phyloP scores from a whole-genome alignment of 345 rosid genomes.

The Melastoma malabathricum region DNA sequence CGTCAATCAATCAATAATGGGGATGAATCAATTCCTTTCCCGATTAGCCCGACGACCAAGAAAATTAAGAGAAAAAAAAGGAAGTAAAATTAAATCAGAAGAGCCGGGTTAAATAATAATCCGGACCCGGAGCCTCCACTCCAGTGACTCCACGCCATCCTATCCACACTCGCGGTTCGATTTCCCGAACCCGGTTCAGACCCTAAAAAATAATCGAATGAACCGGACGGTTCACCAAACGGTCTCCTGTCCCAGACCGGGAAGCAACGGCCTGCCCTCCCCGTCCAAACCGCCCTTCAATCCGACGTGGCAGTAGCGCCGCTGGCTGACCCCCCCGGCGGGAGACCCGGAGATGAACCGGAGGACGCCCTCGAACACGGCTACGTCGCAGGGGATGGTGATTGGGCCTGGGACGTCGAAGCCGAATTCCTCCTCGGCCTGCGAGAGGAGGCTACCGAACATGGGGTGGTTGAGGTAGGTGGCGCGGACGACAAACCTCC shows the following conservation, averaged over 20 bases:
- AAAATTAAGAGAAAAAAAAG: too few relatives aligned
- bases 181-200: too few relatives aligned
- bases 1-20: too few relatives aligned
- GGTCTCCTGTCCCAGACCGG: conserved; percentile 33
- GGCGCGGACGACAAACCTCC: conserved; percentile 79
- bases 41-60: too few relatives aligned
- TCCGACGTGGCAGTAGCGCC: conserved; percentile 45
- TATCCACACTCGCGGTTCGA: too few relatives aligned
- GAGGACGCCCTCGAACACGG: conserved; percentile 65
- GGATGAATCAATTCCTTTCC: too few relatives aligned
- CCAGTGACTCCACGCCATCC: too few relatives aligned
- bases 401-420: conserved; percentile 69
- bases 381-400: conserved; percentile 81
- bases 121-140: too few relatives aligned
- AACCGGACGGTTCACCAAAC: conserved; percentile 22
- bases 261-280: conserved; percentile 49
- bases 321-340: conserved; percentile 40
- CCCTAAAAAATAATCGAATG: too few relatives aligned
- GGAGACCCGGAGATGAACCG: conserved; percentile 52
- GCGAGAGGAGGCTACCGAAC: conserved; percentile 44
- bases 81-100: too few relatives aligned
- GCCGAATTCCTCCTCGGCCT: conserved; percentile 88
- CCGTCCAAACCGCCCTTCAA: conserved; percentile 20
- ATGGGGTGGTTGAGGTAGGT: conserved; percentile 88
- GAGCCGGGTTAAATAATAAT: too few relatives aligned